Base-by-base conservation (phyloP, 129 eudicot genomes). In the Saposhnikovia divaricata region DNA sequence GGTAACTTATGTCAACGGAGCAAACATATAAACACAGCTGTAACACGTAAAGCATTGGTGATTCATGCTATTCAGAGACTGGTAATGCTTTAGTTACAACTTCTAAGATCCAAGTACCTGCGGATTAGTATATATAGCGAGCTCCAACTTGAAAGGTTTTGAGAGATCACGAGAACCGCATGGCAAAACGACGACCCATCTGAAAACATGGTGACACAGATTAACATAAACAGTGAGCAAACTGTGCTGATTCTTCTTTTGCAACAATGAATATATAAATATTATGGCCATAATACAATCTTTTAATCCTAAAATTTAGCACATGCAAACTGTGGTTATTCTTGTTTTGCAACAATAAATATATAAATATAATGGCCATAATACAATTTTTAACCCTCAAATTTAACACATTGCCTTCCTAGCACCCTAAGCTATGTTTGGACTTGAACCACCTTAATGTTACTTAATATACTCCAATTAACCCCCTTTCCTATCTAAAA, bases 121-220 rank as follows among this genome's bases (percentile, higher is more conserved):
- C 48, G 81, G 55, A 85, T 84, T 50, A 46, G 96, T 34, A 81
- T 95, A 95, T 86, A 95, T 82, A 43, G 97, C 98, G 73, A 95
- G 95, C 89, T 92, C 97, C 87, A 95, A 80, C 88, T 84, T 90
- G 81, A 90, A 87, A 80, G 97, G 96, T 76, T 84, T 90, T 42
- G 86, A 63, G 27, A 81, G 90, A 79, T 82, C 89, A 78, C 89
- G 96, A 65, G 96, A 87, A 73, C 94, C 98, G 72, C 96, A 89
- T 34, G 98, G 98, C 59, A 95, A 55, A 76, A 95, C 79, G 51
- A 89, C 97, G 51, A 92, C 98, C 97, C 97, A 95, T 38, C 98
- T 95, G 88, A 82, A 86, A 77, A 47, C 3, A 74, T n/a, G 40
- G 76, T 11, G 34, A 75, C 48, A 27, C 31, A 77, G 15, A 18